phyloP scores from a whole-genome alignment of 148 eudicot genomes.

The Rhododendron williamsianum region DNA sequence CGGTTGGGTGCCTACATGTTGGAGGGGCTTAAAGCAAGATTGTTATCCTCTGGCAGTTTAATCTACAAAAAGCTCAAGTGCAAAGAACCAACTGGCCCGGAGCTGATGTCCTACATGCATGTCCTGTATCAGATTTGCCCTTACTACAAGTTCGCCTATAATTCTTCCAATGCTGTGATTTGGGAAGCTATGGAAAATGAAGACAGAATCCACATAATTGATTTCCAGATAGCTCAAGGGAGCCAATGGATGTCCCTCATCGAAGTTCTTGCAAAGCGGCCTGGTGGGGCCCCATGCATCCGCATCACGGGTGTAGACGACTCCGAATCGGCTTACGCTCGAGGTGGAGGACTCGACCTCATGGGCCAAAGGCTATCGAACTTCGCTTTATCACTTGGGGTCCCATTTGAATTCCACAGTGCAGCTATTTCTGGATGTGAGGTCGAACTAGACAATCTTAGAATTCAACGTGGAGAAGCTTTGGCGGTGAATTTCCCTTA shows the following conservation, averaged over 20 bases:
- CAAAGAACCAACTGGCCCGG: slow-evolving; percentile 13
- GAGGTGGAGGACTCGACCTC: slow-evolving; percentile 17
- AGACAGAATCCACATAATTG: slow-evolving; percentile 13
- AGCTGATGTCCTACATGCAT: slow-evolving; percentile 14
- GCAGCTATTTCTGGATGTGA: slow-evolving; percentile 15
- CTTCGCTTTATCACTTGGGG: neutral
- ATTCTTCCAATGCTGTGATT: slow-evolving; percentile 18
- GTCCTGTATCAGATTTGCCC: slow-evolving; percentile 17
- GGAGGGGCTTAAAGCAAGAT: slow-evolving; percentile 18
- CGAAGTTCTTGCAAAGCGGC: slow-evolving; percentile 15
- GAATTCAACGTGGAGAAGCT: slow-evolving; percentile 12
- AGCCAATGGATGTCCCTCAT: slow-evolving; percentile 20
- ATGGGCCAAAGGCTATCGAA: slow-evolving; percentile 13
- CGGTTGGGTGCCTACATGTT: slow-evolving; percentile 19
- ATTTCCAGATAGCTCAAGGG: slow-evolving; percentile 16
- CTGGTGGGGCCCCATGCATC: slow-evolving; percentile 15
- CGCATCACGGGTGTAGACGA: slow-evolving; percentile 23
- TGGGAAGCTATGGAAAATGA: slow-evolving; percentile 17
- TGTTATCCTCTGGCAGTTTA: slow-evolving; percentile 16
- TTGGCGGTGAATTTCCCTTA: slow-evolving; percentile 20
- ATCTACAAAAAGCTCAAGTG: slow-evolving; percentile 19
- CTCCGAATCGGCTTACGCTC: slow-evolving; percentile 14
- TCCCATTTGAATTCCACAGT: slow-evolving; percentile 13
- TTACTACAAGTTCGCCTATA: slow-evolving; percentile 21
- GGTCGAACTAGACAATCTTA: slow-evolving; percentile 16